These are phyloP conservation scores for Bacidia gigantensis DNA, from an alignment of 495 filamentous ascomycete genomes.

Conservation along the genomic window DNA sequence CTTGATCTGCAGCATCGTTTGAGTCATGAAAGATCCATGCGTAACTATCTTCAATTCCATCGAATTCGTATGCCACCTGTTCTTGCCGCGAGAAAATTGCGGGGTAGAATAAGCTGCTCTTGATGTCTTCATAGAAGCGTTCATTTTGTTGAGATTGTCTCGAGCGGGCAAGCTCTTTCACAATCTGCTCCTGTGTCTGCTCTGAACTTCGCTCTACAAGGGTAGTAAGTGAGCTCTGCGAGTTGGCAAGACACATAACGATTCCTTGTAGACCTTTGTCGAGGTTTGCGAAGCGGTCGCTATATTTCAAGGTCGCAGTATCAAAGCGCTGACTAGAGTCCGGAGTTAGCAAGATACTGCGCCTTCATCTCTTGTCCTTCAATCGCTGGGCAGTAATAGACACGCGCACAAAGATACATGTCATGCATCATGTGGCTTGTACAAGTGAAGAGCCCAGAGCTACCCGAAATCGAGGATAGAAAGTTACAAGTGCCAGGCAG, in stretches of 20 bases:
- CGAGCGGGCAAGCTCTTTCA: neutral
- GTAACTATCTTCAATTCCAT: constrained; percentile 6
- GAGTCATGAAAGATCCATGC: constrained; percentile 7
- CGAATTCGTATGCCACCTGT: constrained; percentile 4
- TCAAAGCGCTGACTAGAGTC: neutral
- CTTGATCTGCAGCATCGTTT: neutral
- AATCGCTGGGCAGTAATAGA: neutral
- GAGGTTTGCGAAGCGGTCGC: neutral
- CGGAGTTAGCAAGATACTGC: neutral
- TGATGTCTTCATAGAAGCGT: constrained; percentile 1
- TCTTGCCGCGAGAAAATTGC: constrained; percentile 7
- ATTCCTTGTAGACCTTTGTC: neutral
- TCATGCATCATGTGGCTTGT: too few species aligned
- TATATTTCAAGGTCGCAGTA: neutral
- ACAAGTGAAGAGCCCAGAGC: too few species aligned
- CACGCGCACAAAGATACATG: too few species aligned
- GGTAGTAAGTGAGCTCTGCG: neutral
- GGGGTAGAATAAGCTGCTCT: constrained; percentile 3
- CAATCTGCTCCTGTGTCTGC: neutral
- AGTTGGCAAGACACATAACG: neutral
- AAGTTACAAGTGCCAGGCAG: too few species aligned
- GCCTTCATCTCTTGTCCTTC: neutral
- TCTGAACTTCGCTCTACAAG: neutral
- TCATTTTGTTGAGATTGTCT: neutral
- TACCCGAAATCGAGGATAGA: too few species aligned